Evolutionary conservation across 225 moss, liverwort and hornwort species (phyloP), one percentile per base, ranked within the genome.

Genomic region (Pseudisothecium myosuroides): DNA sequence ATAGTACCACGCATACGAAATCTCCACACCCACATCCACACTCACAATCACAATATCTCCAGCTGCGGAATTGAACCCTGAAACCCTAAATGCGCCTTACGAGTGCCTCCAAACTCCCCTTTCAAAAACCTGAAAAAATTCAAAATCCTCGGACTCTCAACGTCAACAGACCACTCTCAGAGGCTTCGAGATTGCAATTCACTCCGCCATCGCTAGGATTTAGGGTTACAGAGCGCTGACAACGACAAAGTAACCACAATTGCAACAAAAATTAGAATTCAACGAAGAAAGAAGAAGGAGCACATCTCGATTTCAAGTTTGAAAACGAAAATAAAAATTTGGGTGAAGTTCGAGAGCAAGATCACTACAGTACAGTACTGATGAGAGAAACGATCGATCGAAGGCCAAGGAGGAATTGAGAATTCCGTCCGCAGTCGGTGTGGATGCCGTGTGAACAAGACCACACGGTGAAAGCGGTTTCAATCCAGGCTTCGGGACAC

Each of bases 31-130:
- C 84, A 55, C 55, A 55, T 29, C 19, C 64, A 37, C 62, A 34
- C n/a, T n/a, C n/a, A n/a, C n/a, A n/a, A 50, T 13, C 55, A 55
- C 55, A 55, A 55, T 55, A 54, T 2, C 68, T 83, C 55, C 13
- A 89, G 59, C 83, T 89, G 52, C 63, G 24, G n/a, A 86, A 83
- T 83, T 74, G 80, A 43, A 73, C 59, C 49, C 56, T 47, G 41
- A 75, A 92, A 87, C 88, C 92, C 92, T 67, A 90, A 88, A 80
- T 66, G 83, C 88, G 79, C 49, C 62, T 77, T 52, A 47, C 17
- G 43, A 60, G 56, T 47, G 17, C 49, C 81, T 59, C 28, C 49
- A 26, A 31, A 50, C 21, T 74, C 49, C 74, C 45, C 71, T n/a
- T 60, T 55, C 24, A 47, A 29, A 50, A 39, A 45, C 49, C 11